Percentiles rank a stretch among this genome's conserved stretches.
Evolutionary conservation across 345 rosid species (phyloP).

Genomic region (Garcia nutans): DNA sequence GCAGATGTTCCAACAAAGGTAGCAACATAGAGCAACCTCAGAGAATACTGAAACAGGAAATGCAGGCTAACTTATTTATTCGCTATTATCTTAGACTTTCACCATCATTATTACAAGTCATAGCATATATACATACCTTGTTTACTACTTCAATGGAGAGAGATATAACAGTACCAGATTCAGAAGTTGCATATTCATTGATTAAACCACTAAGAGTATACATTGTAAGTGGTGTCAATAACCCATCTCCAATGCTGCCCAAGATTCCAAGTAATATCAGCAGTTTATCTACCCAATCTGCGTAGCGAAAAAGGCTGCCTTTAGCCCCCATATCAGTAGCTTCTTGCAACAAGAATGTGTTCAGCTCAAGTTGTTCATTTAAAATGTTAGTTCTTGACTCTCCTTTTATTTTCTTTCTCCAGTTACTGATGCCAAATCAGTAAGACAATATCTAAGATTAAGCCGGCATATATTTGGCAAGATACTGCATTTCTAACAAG

Average conservation of each 20-base stretch:
- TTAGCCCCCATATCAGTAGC: constrained; percentile 40
- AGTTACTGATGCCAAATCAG: not conserved
- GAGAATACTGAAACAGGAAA: constrained; percentile 44
- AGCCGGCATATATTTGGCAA: constrained; percentile 1
- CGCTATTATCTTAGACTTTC: not conserved
- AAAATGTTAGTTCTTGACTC: not conserved
- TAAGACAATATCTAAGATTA: not conserved
- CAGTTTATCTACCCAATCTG: constrained; percentile 51
- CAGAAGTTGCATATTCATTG: constrained; percentile 52
- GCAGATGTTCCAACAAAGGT: constrained; percentile 54
- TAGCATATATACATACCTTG: constrained; percentile 35
- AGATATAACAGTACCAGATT: not conserved
- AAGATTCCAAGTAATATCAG: constrained; percentile 56
- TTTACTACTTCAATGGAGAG: constrained; percentile 34
- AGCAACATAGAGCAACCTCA: constrained; percentile 59
- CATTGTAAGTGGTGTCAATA: constrained; percentile 56
- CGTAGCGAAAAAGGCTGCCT: constrained; percentile 52
- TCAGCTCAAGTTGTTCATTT: not conserved
- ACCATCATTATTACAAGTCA: too few relatives aligned
- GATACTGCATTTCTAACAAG: not conserved
- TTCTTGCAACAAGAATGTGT: not conserved
- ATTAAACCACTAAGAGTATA: constrained; percentile 56
- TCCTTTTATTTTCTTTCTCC: not conserved
- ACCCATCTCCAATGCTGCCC: constrained; percentile 74
- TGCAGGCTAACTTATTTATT: constrained; percentile 35